phyloP scores from a whole-genome alignment of 371 early-diverging fungal genomes.

The Rhizomucor miehei region DNA sequence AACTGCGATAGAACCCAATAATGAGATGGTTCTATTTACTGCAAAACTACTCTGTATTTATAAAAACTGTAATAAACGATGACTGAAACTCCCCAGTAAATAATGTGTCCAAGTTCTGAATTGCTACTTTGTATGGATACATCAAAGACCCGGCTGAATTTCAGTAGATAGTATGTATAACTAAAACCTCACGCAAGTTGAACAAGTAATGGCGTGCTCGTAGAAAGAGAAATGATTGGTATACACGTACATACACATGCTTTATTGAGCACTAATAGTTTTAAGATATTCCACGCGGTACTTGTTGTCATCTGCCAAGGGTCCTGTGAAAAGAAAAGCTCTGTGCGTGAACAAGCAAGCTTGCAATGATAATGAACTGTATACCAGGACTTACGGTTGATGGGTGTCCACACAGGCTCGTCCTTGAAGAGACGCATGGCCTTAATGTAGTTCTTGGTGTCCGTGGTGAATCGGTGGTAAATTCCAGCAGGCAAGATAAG shows the following conservation, averaged over 20 bases:
- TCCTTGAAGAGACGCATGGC: slow-evolving; percentile 95
- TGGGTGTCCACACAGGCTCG: slow-evolving; percentile 91
- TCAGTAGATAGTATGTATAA: too few species aligned
- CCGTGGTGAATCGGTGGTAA: slow-evolving; percentile 94
- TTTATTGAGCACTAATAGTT: slow-evolving; percentile 22
- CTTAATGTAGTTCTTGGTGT: slow-evolving; percentile 80
- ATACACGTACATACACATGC: neutral
- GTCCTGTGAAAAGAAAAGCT: slow-evolving; percentile 26
- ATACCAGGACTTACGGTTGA: slow-evolving; percentile 67
- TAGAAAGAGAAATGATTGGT: too few species aligned
- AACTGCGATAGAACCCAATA: too few species aligned
- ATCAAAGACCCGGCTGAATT: too few species aligned
- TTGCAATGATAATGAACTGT: neutral
- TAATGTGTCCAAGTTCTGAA: too few species aligned
- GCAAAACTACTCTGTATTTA: too few species aligned
- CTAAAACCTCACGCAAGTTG: too few species aligned
- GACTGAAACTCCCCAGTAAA: too few species aligned
- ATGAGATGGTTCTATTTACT: too few species aligned
- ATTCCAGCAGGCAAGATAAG: slow-evolving; percentile 94
- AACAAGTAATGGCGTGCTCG: too few species aligned
- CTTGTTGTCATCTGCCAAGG: slow-evolving; percentile 36
- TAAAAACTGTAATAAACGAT: too few species aligned
- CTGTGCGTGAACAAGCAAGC: neutral
- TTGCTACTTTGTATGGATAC: too few species aligned
- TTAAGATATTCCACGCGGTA: slow-evolving; percentile 35